Conservation (phyloP, 23 red algal species). For the Chondrus crispus region DNA sequence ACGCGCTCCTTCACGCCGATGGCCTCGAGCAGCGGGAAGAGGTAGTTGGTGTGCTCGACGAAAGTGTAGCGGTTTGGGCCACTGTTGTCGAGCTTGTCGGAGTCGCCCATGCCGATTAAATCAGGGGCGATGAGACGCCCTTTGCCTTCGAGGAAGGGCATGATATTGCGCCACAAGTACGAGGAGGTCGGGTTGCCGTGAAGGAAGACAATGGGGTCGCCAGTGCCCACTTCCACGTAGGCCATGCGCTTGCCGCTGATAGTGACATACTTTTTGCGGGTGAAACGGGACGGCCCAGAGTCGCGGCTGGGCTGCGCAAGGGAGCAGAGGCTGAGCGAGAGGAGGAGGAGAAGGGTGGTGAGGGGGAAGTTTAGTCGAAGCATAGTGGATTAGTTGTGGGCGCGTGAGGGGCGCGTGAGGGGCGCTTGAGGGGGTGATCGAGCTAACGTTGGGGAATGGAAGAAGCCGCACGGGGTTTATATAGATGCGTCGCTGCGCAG, state of each 20-base stretch:
- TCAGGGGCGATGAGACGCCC: slow-evolving; percentile 1
- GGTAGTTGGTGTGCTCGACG: neutral
- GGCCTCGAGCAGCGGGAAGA: neutral
- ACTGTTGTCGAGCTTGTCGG: neutral
- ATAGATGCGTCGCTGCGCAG: no score
- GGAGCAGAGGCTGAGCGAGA: neutral
- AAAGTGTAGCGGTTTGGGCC: neutral
- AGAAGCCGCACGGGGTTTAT: no score
- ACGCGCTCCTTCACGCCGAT: neutral
- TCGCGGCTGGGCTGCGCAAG: neutral
- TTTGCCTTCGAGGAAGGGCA: neutral
- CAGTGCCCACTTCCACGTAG: slow-evolving; percentile 1
- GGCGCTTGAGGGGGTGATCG: no score
- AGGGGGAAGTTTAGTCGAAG: no score
- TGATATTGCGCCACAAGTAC: neutral
- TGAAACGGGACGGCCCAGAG: neutral
- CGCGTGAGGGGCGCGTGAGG: no score
- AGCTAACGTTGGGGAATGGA: no score
- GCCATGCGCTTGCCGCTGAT: neutral
- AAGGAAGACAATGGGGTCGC: slow-evolving; percentile 13
- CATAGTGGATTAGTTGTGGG: no score
- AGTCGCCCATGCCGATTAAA: slow-evolving; percentile 6
- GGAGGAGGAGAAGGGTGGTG: neutral
- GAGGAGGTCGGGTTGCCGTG: slow-evolving; percentile 17
- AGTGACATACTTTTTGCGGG: neutral